Evolutionary conservation across 169 alveolate genomes (phyloP).

Genomic region (Plasmodium malariae): DNA sequence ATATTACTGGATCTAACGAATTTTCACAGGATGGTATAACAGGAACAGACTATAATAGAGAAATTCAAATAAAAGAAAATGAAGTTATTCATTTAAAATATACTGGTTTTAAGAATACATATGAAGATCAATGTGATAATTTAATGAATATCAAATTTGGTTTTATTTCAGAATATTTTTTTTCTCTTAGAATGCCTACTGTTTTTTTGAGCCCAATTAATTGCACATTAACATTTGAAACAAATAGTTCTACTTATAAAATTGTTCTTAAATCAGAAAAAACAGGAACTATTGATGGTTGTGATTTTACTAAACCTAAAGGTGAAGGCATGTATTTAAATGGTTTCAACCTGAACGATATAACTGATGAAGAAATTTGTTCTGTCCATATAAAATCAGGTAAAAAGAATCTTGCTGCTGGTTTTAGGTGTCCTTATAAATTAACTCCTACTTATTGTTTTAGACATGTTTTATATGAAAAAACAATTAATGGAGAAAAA

Average conservation of each 20-base stretch:
- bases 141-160: conserved; percentile 9
- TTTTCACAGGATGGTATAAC: not conserved
- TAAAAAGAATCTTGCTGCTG: conserved; percentile 22
- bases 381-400: conserved; percentile 23
- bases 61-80: conserved; percentile 12
- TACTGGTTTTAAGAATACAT: no score
- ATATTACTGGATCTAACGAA: not conserved
- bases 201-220: conserved; percentile 5
- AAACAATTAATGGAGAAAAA: not conserved
- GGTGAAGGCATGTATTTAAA: conserved; percentile 42
- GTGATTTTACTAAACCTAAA: conserved; percentile 56
- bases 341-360: conserved; percentile 22
- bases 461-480: conserved; percentile 55
- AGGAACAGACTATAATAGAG: not conserved
- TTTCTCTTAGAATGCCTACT: conserved; percentile 19
- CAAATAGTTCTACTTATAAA: not conserved
- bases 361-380: conserved; percentile 27
- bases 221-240: not conserved
- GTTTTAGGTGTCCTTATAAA: conserved; percentile 53
- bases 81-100: no score
- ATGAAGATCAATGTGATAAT: not conserved
- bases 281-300: conserved; percentile 50
- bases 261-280: conserved; percentile 12
- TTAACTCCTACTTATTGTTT: conserved; percentile 47
- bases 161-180: not conserved